Percentiles rank a stretch among this genome's conserved stretches.
Evolutionary conservation across 108 stramenopile species (phyloP).

Genomic region (Pseudonitzschia delicatissima): DNA sequence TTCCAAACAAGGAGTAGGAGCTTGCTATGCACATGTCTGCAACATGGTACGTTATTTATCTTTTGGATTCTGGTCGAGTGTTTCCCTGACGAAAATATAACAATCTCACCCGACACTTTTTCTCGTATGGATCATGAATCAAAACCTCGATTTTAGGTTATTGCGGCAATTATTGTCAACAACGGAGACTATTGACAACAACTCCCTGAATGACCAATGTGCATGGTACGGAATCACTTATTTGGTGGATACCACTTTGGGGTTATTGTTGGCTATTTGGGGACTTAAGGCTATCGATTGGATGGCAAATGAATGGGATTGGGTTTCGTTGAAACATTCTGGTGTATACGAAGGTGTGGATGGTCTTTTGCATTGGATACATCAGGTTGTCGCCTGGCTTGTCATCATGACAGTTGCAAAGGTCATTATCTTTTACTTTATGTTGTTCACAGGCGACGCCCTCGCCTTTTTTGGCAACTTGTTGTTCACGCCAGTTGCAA

Average conservation of each 20-base stretch:
- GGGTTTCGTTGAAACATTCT: slow-evolving; percentile 76
- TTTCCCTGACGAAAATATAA: too few relatives aligned
- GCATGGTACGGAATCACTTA: slow-evolving; percentile 92
- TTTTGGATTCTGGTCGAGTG: too few relatives aligned
- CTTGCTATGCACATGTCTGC: slow-evolving; percentile 85
- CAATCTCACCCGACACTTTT: too few relatives aligned
- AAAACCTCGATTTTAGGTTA: slow-evolving; percentile 31
- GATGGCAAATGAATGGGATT: slow-evolving; percentile 62
- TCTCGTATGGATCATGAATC: background rate
- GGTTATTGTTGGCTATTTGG: slow-evolving; percentile 71
- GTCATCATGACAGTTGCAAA: slow-evolving; percentile 74
- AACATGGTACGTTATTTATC: slow-evolving; percentile 67
- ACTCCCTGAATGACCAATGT: slow-evolving; percentile 76
- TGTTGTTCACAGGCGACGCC: slow-evolving; percentile 55
- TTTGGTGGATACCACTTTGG: slow-evolving; percentile 85
- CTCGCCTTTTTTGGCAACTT: slow-evolving; percentile 65
- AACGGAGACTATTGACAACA: slow-evolving; percentile 50
- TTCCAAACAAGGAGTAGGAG: slow-evolving; percentile 83
- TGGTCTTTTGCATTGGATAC: slow-evolving; percentile 68
- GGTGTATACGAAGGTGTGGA: slow-evolving; percentile 79
- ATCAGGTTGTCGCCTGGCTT: slow-evolving; percentile 80
- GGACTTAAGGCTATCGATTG: slow-evolving; percentile 62
- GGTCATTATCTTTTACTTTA: slow-evolving; percentile 71
- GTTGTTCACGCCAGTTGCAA: slow-evolving; percentile 79
- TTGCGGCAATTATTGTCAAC: slow-evolving; percentile 72